A percentile compares a stretch with the other conserved stretches of the same genome.
These are phyloP conservation scores for Nannochloris sp. DNA, from an alignment of 139 green algal species.

Conservation along the genomic window DNA sequence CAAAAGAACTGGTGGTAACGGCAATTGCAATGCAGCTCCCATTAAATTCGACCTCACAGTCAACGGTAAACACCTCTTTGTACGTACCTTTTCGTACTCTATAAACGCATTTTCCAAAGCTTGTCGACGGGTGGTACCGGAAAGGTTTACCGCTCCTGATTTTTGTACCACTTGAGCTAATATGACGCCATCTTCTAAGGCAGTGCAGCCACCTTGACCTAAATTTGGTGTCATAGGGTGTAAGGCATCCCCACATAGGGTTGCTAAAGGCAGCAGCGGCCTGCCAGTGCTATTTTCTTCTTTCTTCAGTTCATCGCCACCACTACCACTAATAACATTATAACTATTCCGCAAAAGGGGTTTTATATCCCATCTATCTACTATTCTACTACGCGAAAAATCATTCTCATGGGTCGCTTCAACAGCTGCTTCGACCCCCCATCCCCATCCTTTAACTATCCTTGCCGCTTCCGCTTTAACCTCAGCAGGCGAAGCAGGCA, in stretches of 20 bases:
- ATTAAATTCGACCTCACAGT: conserved; percentile 38
- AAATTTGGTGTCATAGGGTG: conserved; percentile 80
- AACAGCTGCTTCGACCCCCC: conserved; percentile 31
- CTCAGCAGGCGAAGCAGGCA: background rate
- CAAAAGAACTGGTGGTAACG: conserved; percentile 31
- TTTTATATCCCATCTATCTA: conserved; percentile 41
- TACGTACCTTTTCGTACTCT: conserved; percentile 43
- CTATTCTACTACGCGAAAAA: conserved; percentile 36
- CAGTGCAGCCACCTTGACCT: conserved; percentile 48
- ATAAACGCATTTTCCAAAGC: conserved; percentile 28
- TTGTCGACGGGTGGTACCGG: background rate
- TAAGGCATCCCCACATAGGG: conserved; percentile 62
- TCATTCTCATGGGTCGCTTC: conserved; percentile 22
- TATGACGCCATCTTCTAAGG: conserved; percentile 66
- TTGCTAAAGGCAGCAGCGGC: no score
- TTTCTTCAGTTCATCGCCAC: no score
- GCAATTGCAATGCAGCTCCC: conserved; percentile 45
- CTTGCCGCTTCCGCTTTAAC: conserved; percentile 31
- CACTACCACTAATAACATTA: background rate
- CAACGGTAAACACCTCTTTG: conserved; percentile 25
- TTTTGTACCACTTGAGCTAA: conserved; percentile 34
- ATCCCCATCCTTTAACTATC: conserved; percentile 41
- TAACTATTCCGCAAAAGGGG: background rate
- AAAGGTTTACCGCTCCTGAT: background rate
- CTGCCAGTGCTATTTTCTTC: no score